Evolutionary conservation across 345 rosid species (phyloP).

Genomic region (Syzygium aqueum): DNA sequence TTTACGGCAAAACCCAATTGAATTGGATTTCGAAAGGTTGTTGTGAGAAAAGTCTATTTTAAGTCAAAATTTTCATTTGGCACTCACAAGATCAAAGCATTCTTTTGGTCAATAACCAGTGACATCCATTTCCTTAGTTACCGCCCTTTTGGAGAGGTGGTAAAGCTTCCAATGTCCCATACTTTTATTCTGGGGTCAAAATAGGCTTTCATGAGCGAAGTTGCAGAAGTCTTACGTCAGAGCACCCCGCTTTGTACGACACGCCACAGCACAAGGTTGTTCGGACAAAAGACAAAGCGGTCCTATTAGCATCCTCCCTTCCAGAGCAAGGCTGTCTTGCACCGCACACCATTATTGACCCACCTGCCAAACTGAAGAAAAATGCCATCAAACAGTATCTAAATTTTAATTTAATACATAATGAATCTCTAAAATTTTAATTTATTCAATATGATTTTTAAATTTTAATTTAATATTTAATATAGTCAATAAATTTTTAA

Average conservation of each 20-base stretch:
- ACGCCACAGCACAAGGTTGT: not conserved
- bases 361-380: not conserved
- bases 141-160: not conserved
- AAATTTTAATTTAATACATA: fast-evolving
- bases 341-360: not conserved
- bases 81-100: not conserved
- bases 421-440: fast-evolving
- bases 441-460: too few relatives aligned
- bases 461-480: too few relatives aligned
- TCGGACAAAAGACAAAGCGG: not conserved
- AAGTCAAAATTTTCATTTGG: too few relatives aligned
- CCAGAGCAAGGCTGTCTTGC: not conserved
- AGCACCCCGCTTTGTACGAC: not conserved
- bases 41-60: not conserved
- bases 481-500: too few relatives aligned
- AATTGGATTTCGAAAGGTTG: not conserved
- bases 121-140: not conserved
- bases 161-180: not conserved
- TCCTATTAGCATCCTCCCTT: not conserved
- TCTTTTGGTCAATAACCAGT: not conserved
- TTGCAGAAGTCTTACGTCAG: not conserved
- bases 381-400: too few relatives aligned
- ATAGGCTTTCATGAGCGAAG: not conserved
- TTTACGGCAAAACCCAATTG: not conserved
- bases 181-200: not conserved